Percentiles rank a stretch among this genome's conserved stretches.
These are phyloP conservation scores for Aspergillus sclerotialis DNA, from an alignment of 2,329 filamentous ascomycete species.

Conservation along the genomic window DNA sequence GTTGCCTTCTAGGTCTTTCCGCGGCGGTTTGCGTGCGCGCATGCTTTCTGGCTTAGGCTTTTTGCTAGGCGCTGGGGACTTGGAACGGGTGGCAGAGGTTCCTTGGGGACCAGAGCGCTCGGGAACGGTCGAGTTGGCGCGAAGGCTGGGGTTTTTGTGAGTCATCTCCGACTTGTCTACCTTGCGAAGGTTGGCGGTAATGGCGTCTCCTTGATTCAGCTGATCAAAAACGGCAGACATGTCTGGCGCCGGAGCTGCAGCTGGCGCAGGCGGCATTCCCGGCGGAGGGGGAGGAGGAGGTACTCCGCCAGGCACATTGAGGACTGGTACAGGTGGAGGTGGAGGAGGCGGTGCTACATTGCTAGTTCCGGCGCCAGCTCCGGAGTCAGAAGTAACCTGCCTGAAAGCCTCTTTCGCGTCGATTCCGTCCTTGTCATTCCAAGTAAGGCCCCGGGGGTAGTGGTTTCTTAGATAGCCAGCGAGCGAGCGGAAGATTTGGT, in stretches of 20 bases:
- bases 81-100: slow-evolving; percentile 51
- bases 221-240: slow-evolving; percentile 87
- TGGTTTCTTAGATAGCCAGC: slow-evolving; percentile 77
- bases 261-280: slow-evolving; percentile 48
- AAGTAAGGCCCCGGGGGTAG: slow-evolving; percentile 70
- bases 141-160: slow-evolving; percentile 89
- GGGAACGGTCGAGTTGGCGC: slow-evolving; percentile 64
- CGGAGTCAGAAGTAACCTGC: slow-evolving; percentile 45
- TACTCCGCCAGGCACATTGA: slow-evolving; percentile 47
- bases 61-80: slow-evolving; percentile 82
- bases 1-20: slow-evolving; percentile 74
- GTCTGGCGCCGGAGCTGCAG: slow-evolving; percentile 49
- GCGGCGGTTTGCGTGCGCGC: slow-evolving; percentile 73
- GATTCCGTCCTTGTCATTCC: slow-evolving; percentile 72
- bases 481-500: slow-evolving; percentile 79
- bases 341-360: slow-evolving; percentile 41
- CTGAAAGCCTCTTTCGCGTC: slow-evolving; percentile 65
- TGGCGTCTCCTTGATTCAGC: slow-evolving; percentile 79
- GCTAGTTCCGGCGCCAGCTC: slow-evolving; percentile 27
- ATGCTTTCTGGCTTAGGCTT: slow-evolving; percentile 82
- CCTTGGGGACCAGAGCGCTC: slow-evolving; percentile 48
- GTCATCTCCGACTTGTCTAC: slow-evolving; percentile 96
- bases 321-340: slow-evolving; percentile 40
- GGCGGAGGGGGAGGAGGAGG: slow-evolving; percentile 64
- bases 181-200: slow-evolving; percentile 84